Conservation (phyloP, 2,329 filamentous ascomycete species). For the Phoma herbarum region DNA sequence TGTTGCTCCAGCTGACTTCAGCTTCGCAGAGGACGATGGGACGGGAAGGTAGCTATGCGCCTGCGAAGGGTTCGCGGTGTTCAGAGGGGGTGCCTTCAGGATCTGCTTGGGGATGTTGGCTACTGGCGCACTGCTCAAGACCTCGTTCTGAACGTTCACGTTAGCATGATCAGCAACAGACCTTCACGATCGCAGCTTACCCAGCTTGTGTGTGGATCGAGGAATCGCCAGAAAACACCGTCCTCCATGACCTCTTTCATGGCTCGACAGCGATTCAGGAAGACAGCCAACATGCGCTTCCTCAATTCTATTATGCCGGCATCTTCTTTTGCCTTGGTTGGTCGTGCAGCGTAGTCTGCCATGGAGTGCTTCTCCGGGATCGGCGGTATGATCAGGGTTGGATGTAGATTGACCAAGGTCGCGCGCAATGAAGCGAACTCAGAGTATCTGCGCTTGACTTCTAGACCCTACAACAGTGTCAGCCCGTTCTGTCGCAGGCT, state of each 20-base stretch:
- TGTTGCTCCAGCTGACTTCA: conserved; percentile 66
- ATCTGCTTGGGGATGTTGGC: conserved; percentile 93
- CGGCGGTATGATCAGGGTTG: conserved; percentile 92
- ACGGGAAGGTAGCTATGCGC: conserved; percentile 89
- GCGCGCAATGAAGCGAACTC: conserved; percentile 93
- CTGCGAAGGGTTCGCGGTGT: conserved; percentile 88
- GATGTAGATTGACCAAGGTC: conserved; percentile 89
- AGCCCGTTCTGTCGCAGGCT: conserved; percentile 17
- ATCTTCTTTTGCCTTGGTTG: conserved; percentile 97
- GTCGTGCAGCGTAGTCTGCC: conserved; percentile 97
- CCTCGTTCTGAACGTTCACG: conserved; percentile 75
- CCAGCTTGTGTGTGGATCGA: conserved; percentile 99
- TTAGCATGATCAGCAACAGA: conserved; percentile 3
- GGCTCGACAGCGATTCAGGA: conserved; percentile 88
- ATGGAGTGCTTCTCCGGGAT: conserved; percentile 99
- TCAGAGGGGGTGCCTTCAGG: conserved; percentile 91
- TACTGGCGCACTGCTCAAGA: conserved; percentile 90
- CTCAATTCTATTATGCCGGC: conserved; percentile 94
- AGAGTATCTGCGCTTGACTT: conserved; percentile 93
- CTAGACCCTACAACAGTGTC: conserved; percentile 74
- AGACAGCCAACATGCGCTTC: conserved; percentile 96
- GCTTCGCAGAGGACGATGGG: conserved; percentile 83
- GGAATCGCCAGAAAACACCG: conserved; percentile 96
- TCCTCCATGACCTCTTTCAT: conserved; percentile 94
- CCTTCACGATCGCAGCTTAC: conserved; percentile 60